Percentiles rank a stretch among this genome's conserved stretches.
These are phyloP conservation scores for Wickerhamiella occidentalis DNA, from an alignment of 805 yeast genomes.

Conservation along the genomic window DNA sequence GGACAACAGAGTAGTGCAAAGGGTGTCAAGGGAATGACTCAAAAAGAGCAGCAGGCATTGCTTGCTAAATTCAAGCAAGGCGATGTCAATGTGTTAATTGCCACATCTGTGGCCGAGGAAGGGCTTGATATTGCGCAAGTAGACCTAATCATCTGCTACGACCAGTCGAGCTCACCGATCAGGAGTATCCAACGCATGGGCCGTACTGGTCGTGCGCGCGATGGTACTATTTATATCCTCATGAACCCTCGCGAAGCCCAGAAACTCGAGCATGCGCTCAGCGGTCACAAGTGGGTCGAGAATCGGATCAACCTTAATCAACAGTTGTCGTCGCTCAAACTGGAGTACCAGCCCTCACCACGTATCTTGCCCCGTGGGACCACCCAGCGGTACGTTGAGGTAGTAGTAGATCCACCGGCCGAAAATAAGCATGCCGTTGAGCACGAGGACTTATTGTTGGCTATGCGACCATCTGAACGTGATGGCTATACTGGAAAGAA, in stretches of 20 bases:
- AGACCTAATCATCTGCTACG: constrained; percentile 83
- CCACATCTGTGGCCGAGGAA: constrained; percentile 97
- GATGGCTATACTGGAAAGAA: not conserved
- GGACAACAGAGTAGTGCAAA: constrained; percentile 57
- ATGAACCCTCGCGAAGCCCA: constrained; percentile 65
- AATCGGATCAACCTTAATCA: constrained; percentile 36
- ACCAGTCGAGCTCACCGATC: constrained; percentile 86
- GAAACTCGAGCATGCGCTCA: constrained; percentile 77
- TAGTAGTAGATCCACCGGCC: constrained; percentile 52
- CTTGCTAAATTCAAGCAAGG: constrained; percentile 66
- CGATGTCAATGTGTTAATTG: constrained; percentile 66
- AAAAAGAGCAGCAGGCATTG: constrained; percentile 70
- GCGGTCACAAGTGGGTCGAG: constrained; percentile 69
- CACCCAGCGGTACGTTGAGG: constrained; percentile 46
- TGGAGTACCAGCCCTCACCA: constrained; percentile 39
- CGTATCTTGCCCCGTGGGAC: constrained; percentile 53
- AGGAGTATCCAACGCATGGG: constrained; percentile 95
- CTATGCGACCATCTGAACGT: constrained; percentile 13
- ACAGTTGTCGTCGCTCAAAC: constrained; percentile 29
- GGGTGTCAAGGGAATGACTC: constrained; percentile 69
- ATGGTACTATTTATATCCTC: constrained; percentile 66
- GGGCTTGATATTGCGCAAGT: constrained; percentile 98
- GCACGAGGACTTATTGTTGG: constrained; percentile 17
- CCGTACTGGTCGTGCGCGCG: constrained; percentile 90
- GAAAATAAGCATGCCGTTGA: constrained; percentile 40